A percentile compares a stretch with the other conserved stretches of the same genome.
phyloP scores from a whole-genome alignment of 2,329 filamentous ascomycete genomes.

The Neonectria neomacrospora region DNA sequence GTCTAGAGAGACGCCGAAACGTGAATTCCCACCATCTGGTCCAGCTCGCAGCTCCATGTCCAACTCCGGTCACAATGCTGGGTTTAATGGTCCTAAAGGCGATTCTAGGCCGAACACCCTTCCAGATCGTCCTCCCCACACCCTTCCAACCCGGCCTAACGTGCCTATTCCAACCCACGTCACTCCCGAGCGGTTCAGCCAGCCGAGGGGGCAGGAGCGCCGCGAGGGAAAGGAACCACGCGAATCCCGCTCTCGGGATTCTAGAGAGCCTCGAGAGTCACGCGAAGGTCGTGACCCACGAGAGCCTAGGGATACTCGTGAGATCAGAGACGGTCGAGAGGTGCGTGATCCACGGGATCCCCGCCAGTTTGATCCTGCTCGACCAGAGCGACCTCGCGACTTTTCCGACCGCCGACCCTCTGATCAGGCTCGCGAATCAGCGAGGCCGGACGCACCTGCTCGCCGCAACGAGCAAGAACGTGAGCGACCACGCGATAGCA shows the following conservation, averaged over 20 bases:
- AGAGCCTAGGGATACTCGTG: conserved; percentile 53
- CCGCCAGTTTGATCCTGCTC: conserved; percentile 54
- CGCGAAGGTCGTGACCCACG: conserved; percentile 46
- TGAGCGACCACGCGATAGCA: conserved; percentile 51
- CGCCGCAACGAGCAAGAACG: conserved; percentile 57
- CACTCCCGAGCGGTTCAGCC: conserved; percentile 58
- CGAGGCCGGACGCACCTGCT: conserved; percentile 47
- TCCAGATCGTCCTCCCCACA: conserved; percentile 52
- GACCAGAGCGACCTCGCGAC: conserved; percentile 57
- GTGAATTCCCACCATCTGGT: conserved; percentile 38
- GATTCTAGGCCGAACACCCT: conserved; percentile 50
- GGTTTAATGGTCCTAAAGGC: conserved; percentile 36
- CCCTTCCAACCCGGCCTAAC: conserved; percentile 68
- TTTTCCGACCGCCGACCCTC: conserved; percentile 55
- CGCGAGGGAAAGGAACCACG: conserved; percentile 52
- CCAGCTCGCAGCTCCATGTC: conserved; percentile 43
- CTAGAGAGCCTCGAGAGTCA: conserved; percentile 41
- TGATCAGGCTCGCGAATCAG: conserved; percentile 48
- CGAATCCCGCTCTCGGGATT: conserved; percentile 50
- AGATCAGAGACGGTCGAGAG: conserved; percentile 54
- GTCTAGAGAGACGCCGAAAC: conserved; percentile 43
- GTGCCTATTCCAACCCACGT: conserved; percentile 63
- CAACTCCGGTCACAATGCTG: conserved; percentile 29
- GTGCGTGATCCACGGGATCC: conserved; percentile 49
- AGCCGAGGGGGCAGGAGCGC: conserved; percentile 54